Base-by-base conservation (phyloP, 2,329 filamentous ascomycete genomes). In the Zasmidium citrigriseum region DNA sequence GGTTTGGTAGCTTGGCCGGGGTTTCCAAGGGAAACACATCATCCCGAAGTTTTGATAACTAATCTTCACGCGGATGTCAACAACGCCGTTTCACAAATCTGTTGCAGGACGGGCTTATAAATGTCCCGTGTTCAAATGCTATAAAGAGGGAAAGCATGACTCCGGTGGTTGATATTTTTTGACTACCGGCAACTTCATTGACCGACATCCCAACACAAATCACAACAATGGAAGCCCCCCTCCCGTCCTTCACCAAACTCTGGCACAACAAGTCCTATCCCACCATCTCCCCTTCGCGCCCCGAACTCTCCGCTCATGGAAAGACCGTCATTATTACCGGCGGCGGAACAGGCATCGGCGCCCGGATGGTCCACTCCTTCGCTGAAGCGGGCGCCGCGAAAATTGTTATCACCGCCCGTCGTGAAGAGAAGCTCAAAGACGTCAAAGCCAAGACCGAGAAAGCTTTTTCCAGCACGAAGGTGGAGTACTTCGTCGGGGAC, bases 311-410 rank as follows among this genome's bases (percentile, higher is more conserved):
- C 11, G 71, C 68, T 46, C 68, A 65, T 52, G 76, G 73, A 46
- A 79, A 77, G 58, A 73, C 64, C 3, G 64, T 79, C 2, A 1
- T 79, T 4, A 63, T 79, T 12, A 81, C 78, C 3, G 78, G 78
- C 23, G 77, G 75, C 0, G 77, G 78, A 3, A 74, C 64, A 12
- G 79, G 78, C 10, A 80, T 82, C 44, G 78, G 79, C 27, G 70
- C 70, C 29, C 75, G 70, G 46, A 80, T 73, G 9, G 77, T 77
- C 5, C 67, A 50, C n/a, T 68, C 66, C 60, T 82, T 80, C 55
- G 78, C 78, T 7, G 51, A 68, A 61, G 78, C 79, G 55, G 77
- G 78, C 11, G 78, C 78, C 1, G 67, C 72, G 41, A 68, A 69
- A 0, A 77, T 82, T 47, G 72, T 71, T 11, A 70, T 82, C 4